Base-by-base conservation (phyloP, 129 eudicot species). In the Helianthus tuberosus region DNA sequence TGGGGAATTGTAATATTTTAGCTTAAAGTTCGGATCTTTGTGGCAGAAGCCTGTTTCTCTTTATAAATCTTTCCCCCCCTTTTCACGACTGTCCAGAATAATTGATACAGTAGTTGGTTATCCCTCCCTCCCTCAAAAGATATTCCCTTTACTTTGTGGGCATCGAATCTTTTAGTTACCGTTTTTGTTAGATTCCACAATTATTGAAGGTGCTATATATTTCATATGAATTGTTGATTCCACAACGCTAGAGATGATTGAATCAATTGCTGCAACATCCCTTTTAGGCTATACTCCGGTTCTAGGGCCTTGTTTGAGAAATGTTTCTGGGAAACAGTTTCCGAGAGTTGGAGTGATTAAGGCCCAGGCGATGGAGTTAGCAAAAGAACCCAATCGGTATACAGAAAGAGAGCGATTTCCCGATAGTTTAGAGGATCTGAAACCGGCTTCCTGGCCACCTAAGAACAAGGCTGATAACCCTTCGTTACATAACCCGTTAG, bases 401-500 rank as follows among this genome's bases (percentile, higher is more conserved):
- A 79, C 74, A 44, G 87, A 87, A 12, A 73, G 87, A 75, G 91
- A 81, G 32, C 79, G 84, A 44, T 81, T 84, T 60, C 38, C 71
- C 1, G 52, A 60, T 10, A 52, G 72, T 49, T 29, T 80, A 38
- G 96, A 87, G 12, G 94, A 83, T 70, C 51, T 70, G 5, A 82
- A 75, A 39, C 94, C 78, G 5, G 86, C 78, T 15, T 17, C 75
- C 15, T 87, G 93, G 91, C 98, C 98, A 11, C 94, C 96, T 0
- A 82, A 80, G 64, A 92, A 92, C 69, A 85, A 76, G 69, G 98
- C 94, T 3, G 98, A 92, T 79, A 84, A 85, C 20, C 88, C 89
- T 2, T 79, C 84, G 1, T 86, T 92, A 6, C 80, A 81, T 0
- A 92, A 92, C 55, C 98, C 96, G 11, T 84, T 92, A 79, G 94